A percentile compares a stretch with the other conserved stretches of the same genome.
phyloP scores from a whole-genome alignment of 352 stramenopile species.

The Globisporangium cystogenes region DNA sequence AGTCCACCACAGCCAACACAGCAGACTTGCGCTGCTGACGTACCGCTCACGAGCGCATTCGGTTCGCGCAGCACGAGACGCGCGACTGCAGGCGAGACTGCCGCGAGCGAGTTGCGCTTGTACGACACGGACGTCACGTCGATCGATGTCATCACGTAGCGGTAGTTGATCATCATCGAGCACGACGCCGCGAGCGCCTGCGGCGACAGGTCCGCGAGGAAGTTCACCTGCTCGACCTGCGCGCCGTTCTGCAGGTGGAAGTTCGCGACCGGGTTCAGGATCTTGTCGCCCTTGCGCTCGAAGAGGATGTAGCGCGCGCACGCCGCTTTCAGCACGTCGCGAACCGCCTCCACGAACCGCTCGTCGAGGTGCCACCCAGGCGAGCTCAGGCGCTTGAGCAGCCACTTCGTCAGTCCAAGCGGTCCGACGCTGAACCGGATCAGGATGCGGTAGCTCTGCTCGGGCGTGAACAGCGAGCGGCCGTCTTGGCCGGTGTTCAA shows the following conservation, averaged over 20 bases:
- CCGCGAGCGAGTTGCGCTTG: slow-evolving; percentile 63
- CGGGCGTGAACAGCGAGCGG: slow-evolving; percentile 39
- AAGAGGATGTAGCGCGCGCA: slow-evolving; percentile 81
- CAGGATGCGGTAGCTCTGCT: slow-evolving; percentile 41
- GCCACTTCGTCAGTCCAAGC: slow-evolving; percentile 56
- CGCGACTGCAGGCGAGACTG: slow-evolving; percentile 46
- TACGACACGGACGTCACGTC: slow-evolving; percentile 76
- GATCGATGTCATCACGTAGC: slow-evolving; percentile 81
- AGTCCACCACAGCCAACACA: neutral
- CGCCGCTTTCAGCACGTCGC: slow-evolving; percentile 43
- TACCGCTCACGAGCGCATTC: slow-evolving; percentile 65
- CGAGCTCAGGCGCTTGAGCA: slow-evolving; percentile 48
- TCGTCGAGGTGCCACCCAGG: slow-evolving; percentile 42
- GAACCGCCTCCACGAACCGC: slow-evolving; percentile 40
- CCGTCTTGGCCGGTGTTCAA: slow-evolving; percentile 21
- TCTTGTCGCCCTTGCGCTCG: slow-evolving; percentile 68
- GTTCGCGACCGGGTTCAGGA: slow-evolving; percentile 77
- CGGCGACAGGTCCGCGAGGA: slow-evolving; percentile 57
- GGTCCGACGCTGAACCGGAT: slow-evolving; percentile 60
- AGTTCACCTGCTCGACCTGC: slow-evolving; percentile 84
- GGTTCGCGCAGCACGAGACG: slow-evolving; percentile 48
- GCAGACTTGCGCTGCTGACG: neutral
- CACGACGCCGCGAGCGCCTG: slow-evolving; percentile 38
- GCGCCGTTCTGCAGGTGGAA: slow-evolving; percentile 85
- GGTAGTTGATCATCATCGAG: slow-evolving; percentile 87